Conservation (phyloP, 139 green algal species). For the Chlorella vulgaris region DNA sequence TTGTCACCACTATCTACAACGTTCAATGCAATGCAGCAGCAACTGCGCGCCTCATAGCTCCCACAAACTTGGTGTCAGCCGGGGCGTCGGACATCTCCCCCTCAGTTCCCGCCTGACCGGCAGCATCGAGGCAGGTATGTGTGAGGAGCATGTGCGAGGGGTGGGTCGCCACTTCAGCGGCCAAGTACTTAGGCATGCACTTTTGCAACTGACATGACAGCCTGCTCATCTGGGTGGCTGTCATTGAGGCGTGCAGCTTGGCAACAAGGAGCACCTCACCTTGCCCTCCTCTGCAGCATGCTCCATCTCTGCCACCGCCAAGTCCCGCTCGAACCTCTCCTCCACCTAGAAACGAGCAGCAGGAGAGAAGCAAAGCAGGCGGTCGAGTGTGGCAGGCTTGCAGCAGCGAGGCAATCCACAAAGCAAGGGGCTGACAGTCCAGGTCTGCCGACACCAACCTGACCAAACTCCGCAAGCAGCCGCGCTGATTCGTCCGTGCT, state of each 20-base stretch:
- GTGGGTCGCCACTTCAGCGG: slow-evolving; percentile 7
- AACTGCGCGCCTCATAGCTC: too few relatives aligned
- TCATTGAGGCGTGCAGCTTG: too few relatives aligned
- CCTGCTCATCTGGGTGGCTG: too few relatives aligned
- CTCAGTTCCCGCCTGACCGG: too few relatives aligned
- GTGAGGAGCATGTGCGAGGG: neutral
- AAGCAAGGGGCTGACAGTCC: neutral
- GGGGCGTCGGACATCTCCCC: too few relatives aligned
- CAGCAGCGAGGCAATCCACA: neutral
- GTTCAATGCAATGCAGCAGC: too few relatives aligned
- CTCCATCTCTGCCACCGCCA: neutral
- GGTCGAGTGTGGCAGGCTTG: neutral
- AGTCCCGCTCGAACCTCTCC: slow-evolving; percentile 3
- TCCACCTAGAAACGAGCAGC: neutral
- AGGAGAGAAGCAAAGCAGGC: neutral
- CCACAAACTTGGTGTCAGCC: too few relatives aligned
- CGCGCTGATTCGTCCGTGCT: slow-evolving; percentile 3
- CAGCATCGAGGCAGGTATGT: neutral
- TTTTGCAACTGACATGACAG: too few relatives aligned
- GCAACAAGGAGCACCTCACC: too few relatives aligned
- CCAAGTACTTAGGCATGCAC: too few relatives aligned
- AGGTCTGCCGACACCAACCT: neutral
- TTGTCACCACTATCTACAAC: too few relatives aligned
- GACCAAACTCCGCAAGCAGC: neutral
- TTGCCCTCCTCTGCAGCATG: slow-evolving; percentile 36